Evolutionary conservation across 495 filamentous ascomycete genomes (phyloP).

Genomic region (Hypoxylon perforatum): DNA sequence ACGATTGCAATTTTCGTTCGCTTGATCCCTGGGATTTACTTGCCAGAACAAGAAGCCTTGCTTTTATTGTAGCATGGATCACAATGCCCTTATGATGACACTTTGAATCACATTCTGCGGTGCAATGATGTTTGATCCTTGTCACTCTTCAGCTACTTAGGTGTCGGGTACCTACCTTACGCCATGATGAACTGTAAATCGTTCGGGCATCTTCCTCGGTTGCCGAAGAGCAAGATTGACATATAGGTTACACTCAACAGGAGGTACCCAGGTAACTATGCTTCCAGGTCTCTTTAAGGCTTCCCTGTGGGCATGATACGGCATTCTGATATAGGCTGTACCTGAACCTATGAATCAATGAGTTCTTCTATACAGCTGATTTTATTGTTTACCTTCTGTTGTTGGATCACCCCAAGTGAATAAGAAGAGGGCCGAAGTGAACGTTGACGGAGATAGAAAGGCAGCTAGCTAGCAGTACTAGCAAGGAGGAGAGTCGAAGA

Average conservation of each 20-base stretch:
- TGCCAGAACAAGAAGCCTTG: not conserved
- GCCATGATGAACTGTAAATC: no score
- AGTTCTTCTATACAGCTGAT: not conserved
- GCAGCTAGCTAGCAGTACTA: no score
- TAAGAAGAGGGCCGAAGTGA: no score
- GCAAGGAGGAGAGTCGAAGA: no score
- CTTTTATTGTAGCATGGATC: no score
- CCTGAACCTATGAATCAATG: not conserved
- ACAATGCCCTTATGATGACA: no score
- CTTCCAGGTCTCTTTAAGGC: not conserved
- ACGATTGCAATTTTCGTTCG: slow-evolving; percentile 1
- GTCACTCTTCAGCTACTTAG: no score
- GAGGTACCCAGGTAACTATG: not conserved
- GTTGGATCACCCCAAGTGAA: no score
- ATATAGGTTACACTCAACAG: not conserved
- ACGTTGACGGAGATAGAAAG: no score
- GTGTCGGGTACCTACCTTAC: no score
- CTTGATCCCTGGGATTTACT: not conserved
- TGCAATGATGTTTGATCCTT: not conserved
- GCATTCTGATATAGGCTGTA: not conserved
- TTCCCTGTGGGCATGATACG: not conserved
- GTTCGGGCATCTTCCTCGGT: not conserved
- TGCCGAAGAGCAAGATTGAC: not conserved
- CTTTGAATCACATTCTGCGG: no score
- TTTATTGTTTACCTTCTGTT: not conserved